These are phyloP conservation scores for Colletotrichum nymphaeae DNA, from an alignment of 2,329 filamentous ascomycete species.

Conservation along the genomic window DNA sequence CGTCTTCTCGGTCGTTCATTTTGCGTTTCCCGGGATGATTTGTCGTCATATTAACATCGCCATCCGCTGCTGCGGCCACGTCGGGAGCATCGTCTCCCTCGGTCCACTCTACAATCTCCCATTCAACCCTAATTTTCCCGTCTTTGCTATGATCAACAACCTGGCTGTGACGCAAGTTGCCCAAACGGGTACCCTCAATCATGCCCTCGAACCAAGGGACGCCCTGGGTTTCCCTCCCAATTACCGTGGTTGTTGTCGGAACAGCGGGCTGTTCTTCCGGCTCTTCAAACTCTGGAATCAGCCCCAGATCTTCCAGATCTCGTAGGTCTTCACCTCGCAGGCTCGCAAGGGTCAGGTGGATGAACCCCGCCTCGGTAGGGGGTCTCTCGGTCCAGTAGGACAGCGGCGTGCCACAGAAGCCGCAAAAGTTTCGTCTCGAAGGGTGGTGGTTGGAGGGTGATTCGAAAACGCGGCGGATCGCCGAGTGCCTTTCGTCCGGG, in stretches of 20 bases:
- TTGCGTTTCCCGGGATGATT: slow-evolving; percentile 63
- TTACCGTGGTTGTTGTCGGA: slow-evolving; percentile 45
- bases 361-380: slow-evolving; percentile 77
- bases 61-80: slow-evolving; percentile 43
- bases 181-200: slow-evolving; percentile 80
- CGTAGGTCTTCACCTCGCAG: slow-evolving; percentile 77
- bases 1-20: slow-evolving; percentile 54
- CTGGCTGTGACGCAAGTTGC: slow-evolving; percentile 72
- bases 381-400: slow-evolving; percentile 86
- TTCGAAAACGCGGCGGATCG: slow-evolving; percentile 76
- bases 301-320: slow-evolving; percentile 77
- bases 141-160: slow-evolving; percentile 67
- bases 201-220: slow-evolving; percentile 89
- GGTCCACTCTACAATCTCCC: slow-evolving; percentile 85
- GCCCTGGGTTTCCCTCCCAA: slow-evolving; percentile 73
- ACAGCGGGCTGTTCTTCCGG: slow-evolving; percentile 40
- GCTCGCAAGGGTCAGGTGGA: slow-evolving; percentile 85
- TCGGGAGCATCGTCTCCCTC: slow-evolving; percentile 53
- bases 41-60: slow-evolving; percentile 49
- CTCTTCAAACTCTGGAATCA: slow-evolving; percentile 67
- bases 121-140: slow-evolving; percentile 76
- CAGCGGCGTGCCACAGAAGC: slow-evolving; percentile 89
- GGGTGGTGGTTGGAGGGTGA: slow-evolving; percentile 63
- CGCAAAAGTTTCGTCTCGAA: slow-evolving; percentile 84
- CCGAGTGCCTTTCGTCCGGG: slow-evolving; percentile 77